Base-by-base conservation (phyloP, 1,139 yeast genomes). In the Yamadazyma dushanensis region DNA sequence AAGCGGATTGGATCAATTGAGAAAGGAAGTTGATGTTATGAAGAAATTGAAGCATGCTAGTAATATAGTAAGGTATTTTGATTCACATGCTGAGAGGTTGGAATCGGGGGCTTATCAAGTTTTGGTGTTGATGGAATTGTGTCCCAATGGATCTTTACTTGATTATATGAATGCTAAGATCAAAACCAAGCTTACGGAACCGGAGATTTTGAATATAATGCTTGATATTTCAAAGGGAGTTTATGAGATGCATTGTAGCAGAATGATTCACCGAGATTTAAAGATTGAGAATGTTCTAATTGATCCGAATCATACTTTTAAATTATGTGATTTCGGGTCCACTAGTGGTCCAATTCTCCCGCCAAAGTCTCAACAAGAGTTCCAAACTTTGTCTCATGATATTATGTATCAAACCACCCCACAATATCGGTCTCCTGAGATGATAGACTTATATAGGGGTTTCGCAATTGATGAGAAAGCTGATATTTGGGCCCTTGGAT, bases 401-500 rank as follows among this genome's bases (percentile, higher is more conserved):
- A 78, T 92, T 39, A 79, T 86, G 68, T 82, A 83, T 44, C 94
- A 92, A 58, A 92, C 98, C 0, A 92, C 98, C 2, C 96, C 97
- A n/a, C 98, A 92, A 59, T 92, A 92, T 60, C 72, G 98, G 47
- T 75, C 96, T 1, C 98, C 98, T 1, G 98, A 92, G 59, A 92
- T 92, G 98, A 76, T 94, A 36, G 97, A 92, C 60, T 70, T 92
- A 29, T 78, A 83, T 45, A 74, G 84, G 44, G 87, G 94, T 3
- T 73, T 83, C 41, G 95, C 97, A 3, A 85, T 92, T 43, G 95
- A 90, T 60, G 97, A 92, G 54, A 92, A 92, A 57, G 79, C 90
- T 43, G 98, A 92, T 61, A 81, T 92, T 22, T 92, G 98, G 98
- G 98, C 98, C 1, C 66, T 92, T 40, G 98, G 98, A 10, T 80